Evolutionary conservation across 1,284 basidiomycete species (phyloP).

Genomic region (Ceratobasidium sp.): DNA sequence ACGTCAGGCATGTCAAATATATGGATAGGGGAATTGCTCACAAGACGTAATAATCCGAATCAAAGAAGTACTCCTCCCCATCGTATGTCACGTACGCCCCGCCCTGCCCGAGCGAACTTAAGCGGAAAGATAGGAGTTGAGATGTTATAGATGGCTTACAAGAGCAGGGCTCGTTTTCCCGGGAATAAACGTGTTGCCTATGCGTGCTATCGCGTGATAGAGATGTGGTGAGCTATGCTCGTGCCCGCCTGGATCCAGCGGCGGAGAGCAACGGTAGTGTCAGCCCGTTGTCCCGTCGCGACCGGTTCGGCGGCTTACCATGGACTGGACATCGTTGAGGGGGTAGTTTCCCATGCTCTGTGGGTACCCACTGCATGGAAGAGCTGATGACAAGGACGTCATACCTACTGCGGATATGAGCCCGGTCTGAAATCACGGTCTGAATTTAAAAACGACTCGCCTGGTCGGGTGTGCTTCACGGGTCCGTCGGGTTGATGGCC

Average conservation of each 20-base stretch:
- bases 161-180: constrained; percentile 42
- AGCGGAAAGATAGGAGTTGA: constrained; percentile 26
- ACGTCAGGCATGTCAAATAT: constrained; percentile 13
- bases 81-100: constrained; percentile 32
- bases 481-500: constrained; percentile 5
- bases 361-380: constrained; percentile 40
- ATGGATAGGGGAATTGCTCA: constrained; percentile 1
- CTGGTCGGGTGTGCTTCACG: constrained; percentile 18
- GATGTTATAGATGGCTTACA: constrained; percentile 34
- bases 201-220: constrained; percentile 43
- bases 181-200: constrained; percentile 43
- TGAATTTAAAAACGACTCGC: constrained; percentile 22
- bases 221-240: constrained; percentile 38
- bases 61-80: constrained; percentile 41
- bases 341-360: constrained; percentile 22
- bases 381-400: constrained; percentile 40
- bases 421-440: constrained; percentile 22
- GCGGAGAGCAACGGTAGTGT: not conserved
- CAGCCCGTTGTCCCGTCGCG: constrained; percentile 14
- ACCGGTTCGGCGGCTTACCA: not conserved
- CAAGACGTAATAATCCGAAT: constrained; percentile 45
- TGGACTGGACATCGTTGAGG: constrained; percentile 21
- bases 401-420: constrained; percentile 12
- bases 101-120: constrained; percentile 39
- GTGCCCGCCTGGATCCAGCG: constrained; percentile 28